These are phyloP conservation scores for Oenanthe sinensis DNA, from an alignment of 129 eudicot species.

Conservation along the genomic window DNA sequence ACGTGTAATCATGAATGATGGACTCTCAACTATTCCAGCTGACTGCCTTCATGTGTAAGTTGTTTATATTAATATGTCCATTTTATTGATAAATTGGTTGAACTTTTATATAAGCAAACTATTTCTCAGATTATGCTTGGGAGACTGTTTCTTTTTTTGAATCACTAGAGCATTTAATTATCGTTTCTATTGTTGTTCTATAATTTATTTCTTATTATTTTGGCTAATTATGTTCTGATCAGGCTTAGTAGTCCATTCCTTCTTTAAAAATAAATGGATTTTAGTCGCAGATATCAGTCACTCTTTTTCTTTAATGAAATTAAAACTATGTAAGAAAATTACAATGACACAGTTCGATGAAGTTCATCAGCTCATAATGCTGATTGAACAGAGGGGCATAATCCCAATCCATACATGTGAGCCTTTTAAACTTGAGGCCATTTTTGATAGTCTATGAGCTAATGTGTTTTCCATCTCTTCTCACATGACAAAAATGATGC, in stretches of 20 bases:
- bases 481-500: not conserved
- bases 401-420: not conserved
- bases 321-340: not conserved
- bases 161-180: not conserved
- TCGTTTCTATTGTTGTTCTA: not conserved
- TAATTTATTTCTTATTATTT: not conserved
- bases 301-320: too few relatives aligned
- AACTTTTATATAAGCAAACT: not conserved
- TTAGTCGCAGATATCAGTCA: too few relatives aligned
- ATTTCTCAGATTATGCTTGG: not conserved
- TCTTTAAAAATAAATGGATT: not conserved
- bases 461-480: not conserved
- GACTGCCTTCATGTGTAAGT: conserved; percentile 86
- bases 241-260: not conserved
- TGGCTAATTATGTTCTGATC: not conserved
- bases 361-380: not conserved
- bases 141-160: not conserved
- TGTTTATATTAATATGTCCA: not conserved
- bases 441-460: not conserved
- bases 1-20: conserved; percentile 96
- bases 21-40: conserved; percentile 78
- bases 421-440: not conserved
- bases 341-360: not conserved
- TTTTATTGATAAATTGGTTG: not conserved
- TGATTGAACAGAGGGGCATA: not conserved